A percentile compares a stretch with the other conserved stretches of the same genome.
These are phyloP conservation scores for Kalmanozyma brasiliensis DNA, from an alignment of 1,284 basidiomycete species.

Conservation along the genomic window DNA sequence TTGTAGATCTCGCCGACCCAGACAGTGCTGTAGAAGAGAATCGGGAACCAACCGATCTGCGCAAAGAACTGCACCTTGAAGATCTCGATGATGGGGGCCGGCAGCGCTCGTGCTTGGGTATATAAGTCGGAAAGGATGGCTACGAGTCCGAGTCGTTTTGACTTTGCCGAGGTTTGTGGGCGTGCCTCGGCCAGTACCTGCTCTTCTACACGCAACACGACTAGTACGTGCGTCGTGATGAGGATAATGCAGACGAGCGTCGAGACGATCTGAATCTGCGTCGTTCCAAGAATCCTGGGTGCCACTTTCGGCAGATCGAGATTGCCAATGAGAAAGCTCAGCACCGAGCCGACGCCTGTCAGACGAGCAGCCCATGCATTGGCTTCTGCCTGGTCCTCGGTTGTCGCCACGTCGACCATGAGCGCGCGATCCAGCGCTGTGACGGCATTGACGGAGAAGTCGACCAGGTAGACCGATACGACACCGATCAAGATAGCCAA, in stretches of 20 bases:
- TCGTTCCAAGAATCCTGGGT: conserved; percentile 34
- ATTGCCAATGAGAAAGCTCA: conserved; percentile 64
- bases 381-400: conserved; percentile 80
- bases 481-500: conserved; percentile 83
- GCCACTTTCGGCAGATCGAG: conserved; percentile 47
- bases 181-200: conserved; percentile 27
- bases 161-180: conserved; percentile 1
- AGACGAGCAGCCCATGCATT: conserved; percentile 96
- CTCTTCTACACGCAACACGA: conserved; percentile 46
- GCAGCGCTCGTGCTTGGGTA: conserved; percentile 34
- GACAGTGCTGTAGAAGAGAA: conserved; percentile 58
- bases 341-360: conserved; percentile 66
- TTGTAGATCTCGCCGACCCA: conserved; percentile 64
- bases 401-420: conserved; percentile 74
- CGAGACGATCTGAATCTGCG: conserved; percentile 51
- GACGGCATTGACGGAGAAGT: conserved; percentile 92
- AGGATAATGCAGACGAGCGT: conserved; percentile 47
- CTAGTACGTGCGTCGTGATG: conserved; percentile 47
- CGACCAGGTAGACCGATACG: conserved; percentile 85
- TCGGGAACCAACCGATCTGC: conserved; percentile 64
- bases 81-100: conserved; percentile 51
- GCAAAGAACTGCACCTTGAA: conserved; percentile 62
- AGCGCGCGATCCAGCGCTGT: conserved; percentile 85
- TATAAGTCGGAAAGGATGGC: conserved; percentile 35
- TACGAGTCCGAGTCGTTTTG: conserved; percentile 1